Conservation (phyloP, 1,284 basidiomycete species). For the Fomitopsis betulina region DNA sequence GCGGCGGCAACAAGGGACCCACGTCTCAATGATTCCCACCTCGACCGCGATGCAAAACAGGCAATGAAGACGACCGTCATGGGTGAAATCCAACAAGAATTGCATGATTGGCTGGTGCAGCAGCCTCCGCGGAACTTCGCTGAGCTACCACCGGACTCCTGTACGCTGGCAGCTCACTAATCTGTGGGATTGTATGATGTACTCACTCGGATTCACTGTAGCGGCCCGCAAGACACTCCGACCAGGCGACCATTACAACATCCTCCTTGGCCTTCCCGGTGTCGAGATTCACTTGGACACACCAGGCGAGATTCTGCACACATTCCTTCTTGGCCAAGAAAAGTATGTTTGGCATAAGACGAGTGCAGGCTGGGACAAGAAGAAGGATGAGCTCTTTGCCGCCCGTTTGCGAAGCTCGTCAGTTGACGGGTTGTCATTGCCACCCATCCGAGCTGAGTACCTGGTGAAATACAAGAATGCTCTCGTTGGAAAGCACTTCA, state of each 20-base stretch:
- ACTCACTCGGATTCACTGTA: background rate
- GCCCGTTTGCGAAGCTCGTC: background rate
- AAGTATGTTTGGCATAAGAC: slow-evolving; percentile 5
- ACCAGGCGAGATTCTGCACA: slow-evolving; percentile 1
- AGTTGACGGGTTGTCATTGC: slow-evolving; percentile 24
- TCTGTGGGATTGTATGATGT: background rate
- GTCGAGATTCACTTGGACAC: no score
- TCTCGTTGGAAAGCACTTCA: slow-evolving; percentile 39
- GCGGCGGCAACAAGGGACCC: background rate
- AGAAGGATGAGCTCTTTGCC: slow-evolving; percentile 5
- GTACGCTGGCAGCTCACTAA: background rate
- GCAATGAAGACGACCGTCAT: background rate
- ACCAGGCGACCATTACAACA: no score
- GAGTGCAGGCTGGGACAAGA: background rate
- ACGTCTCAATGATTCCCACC: background rate
- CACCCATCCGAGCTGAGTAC: slow-evolving; percentile 25
- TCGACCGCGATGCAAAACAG: background rate
- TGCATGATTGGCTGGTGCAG: background rate
- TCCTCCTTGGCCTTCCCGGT: no score
- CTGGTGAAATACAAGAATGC: slow-evolving; percentile 34
- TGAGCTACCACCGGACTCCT: background rate
- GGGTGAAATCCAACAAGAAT: background rate
- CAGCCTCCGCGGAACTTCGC: background rate
- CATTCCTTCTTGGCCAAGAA: background rate
- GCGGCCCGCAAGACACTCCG: background rate